These are phyloP conservation scores for Endogone sp. DNA, from an alignment of 192 early-diverging fungal species.

Conservation along the genomic window DNA sequence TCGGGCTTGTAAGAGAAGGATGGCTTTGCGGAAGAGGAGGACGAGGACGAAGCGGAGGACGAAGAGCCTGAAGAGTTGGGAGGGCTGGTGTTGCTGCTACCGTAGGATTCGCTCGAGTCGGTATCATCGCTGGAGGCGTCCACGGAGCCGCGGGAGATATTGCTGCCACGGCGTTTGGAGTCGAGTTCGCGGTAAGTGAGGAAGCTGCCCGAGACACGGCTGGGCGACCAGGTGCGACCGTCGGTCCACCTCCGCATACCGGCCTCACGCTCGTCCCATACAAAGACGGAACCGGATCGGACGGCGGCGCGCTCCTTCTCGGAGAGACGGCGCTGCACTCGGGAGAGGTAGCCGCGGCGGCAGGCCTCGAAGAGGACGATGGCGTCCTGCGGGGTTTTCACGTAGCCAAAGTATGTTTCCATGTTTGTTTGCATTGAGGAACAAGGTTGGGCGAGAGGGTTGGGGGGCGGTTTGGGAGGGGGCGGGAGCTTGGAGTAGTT, in stretches of 20 bases:
- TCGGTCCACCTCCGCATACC: constrained; percentile 95
- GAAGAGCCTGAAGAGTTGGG: constrained; percentile 11
- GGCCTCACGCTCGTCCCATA: constrained; percentile 88
- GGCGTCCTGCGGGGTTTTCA: constrained; percentile 85
- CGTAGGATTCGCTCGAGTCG: constrained; percentile 11
- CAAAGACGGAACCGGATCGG: constrained; percentile 82
- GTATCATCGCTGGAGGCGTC: constrained; percentile 24
- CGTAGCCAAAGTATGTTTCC: constrained; percentile 82
- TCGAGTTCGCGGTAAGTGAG: constrained; percentile 87
- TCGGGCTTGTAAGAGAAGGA: constrained; percentile 64
- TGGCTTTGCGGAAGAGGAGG: neutral
- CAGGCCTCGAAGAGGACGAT: constrained; percentile 89
- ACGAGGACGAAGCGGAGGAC: neutral
- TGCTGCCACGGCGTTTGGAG: constrained; percentile 51
- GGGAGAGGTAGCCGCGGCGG: constrained; percentile 63
- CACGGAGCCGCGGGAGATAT: constrained; percentile 30
- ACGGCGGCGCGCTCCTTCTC: constrained; percentile 80
- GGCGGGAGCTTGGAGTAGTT: too few relatives aligned
- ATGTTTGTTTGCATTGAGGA: constrained; percentile 24
- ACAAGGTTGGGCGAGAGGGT: neutral
- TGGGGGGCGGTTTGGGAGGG: too few relatives aligned
- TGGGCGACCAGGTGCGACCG: constrained; percentile 85
- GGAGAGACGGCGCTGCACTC: constrained; percentile 77
- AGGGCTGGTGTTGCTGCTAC: constrained; percentile 2
- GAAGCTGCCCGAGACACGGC: constrained; percentile 83